Evolutionary conservation across 495 filamentous ascomycete species (phyloP), one percentile per base, ranked within the genome.

Genomic region (Xylaria flabelliformis): DNA sequence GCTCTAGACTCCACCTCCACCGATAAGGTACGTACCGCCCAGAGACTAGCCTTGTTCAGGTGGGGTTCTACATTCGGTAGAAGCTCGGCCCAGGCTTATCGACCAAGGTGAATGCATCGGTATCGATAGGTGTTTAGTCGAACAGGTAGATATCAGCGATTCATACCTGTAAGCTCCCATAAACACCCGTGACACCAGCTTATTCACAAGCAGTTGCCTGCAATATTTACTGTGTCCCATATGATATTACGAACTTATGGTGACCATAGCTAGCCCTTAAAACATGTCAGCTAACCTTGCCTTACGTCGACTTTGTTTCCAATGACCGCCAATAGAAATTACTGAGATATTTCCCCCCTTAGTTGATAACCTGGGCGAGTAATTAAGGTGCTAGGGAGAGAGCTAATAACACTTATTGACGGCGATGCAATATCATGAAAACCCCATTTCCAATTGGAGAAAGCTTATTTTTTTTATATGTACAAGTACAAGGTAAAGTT

Each of bases 211-310:
- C 6, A 39, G 36, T 17, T 46, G 44, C 44, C 15, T 46, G 44
- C 15, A 46, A 19, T 46, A 46, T 19, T 46, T 46, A 46, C 44
- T 7, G 0, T 17, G 17, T 19, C 17, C 44, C 5, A 19, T 17
- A 48, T 48, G 5, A 48, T 48, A 48, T 48, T 4, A 48, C 44
- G 44, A 48, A 48, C 44, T 48, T 48, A 48, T 46, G 4, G 44
- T 48, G 44, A 19, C 4, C 44, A n/a, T 48, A 4, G 44, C 44
- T 48, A 4, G 19, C 17, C 17, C 44, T 48, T n/a, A 7, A 7
- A 19, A 5, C 1, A 17, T 48, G 44, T 8, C 17, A 48, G 44
- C 73, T 97, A 13, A 42, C 39, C 8, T 9, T 0, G 39, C 9
- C 10, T 41, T 10, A 10, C 39, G 39, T 41, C 39, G 39, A 41